Base-by-base conservation (phyloP, 176 grass and related monocot species). In the Ananas comosus region DNA sequence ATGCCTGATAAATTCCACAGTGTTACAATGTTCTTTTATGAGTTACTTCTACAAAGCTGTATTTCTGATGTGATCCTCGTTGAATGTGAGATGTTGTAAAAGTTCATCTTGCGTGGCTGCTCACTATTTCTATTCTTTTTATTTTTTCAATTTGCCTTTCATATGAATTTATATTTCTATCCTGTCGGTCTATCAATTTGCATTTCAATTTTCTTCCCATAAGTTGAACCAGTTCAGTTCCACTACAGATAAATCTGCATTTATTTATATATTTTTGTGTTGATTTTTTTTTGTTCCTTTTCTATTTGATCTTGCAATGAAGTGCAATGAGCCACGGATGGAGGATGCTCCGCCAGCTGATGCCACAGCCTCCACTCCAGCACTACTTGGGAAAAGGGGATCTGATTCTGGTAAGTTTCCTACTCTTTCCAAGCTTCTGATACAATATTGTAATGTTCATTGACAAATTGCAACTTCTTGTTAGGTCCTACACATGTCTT, bases 401-500 rank as follows among this genome's bases (percentile, higher is more conserved):
- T 76, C 87, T 27, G 94, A 91, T 69, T 66, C 82, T 90, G 94
- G 94, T 86, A 90, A 73, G 76, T 79, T 69, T 17, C 68, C 11
- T 82, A 66, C 67, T 54, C 75, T 14, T 13, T 68, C 64, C 11
- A 66, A 66, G 67, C 70, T 75, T 84, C 61, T 21, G 66, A 13
- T 74, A 11, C 74, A 23, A 69, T 74, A 66, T 74, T 66, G 83
- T 52, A 48, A 52, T 57, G 6, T 77, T 48, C 8, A 48, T 67
- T 70, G 27, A 68, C 73, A 76, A 53, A 81, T 50, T 66, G 63
- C 54, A 57, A 77, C 52, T 70, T 61, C 33, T 19, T 79, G 86
- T 79, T 75, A 99, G 94, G 87, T 63, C 89, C 87, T 77, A 99
- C 94, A 63, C 94, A 99, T 99, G 94, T 99, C 80, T 88, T 99